Conservation (phyloP, 805 yeast genomes). For the Sugiyamaella americana region DNA sequence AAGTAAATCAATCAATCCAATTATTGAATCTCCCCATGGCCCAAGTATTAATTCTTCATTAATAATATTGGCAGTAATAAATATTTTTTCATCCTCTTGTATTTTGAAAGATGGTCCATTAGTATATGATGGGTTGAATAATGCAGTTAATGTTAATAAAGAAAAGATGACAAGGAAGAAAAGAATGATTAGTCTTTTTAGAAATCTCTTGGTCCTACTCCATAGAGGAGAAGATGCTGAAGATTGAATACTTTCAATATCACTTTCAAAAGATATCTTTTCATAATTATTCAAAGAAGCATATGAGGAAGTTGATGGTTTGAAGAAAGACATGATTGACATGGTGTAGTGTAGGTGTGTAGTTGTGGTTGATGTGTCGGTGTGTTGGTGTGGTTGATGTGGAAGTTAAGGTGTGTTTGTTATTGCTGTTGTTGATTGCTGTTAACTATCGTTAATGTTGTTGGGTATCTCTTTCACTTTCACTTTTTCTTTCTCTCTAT, state of each 20-base stretch:
- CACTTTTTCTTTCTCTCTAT: too few species aligned
- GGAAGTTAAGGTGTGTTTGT: too few species aligned
- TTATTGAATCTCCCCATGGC: slow-evolving; percentile 13
- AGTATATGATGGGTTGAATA: slow-evolving; percentile 10
- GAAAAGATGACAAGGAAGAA: background rate
- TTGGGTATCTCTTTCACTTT: too few species aligned
- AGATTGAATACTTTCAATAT: background rate
- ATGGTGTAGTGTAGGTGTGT: too few species aligned
- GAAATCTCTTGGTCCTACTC: background rate
- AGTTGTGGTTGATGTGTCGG: too few species aligned
- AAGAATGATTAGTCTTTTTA: background rate
- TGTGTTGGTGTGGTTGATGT: too few species aligned
- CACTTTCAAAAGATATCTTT: background rate
- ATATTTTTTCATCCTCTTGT: slow-evolving; percentile 9
- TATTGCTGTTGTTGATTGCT: too few species aligned
- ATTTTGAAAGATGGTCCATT: slow-evolving; percentile 2
- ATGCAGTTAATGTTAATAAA: slow-evolving; percentile 5
- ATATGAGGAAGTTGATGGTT: too few species aligned
- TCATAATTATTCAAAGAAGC: too few species aligned
- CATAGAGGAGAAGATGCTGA: background rate
- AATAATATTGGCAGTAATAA: slow-evolving; percentile 14
- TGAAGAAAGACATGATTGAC: too few species aligned
- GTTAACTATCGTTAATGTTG: too few species aligned
- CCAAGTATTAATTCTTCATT: slow-evolving; percentile 12
- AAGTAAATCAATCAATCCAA: slow-evolving; percentile 11